Conservation (phyloP, 2,329 filamentous ascomycete species). For the Neonectria coccinea region DNA sequence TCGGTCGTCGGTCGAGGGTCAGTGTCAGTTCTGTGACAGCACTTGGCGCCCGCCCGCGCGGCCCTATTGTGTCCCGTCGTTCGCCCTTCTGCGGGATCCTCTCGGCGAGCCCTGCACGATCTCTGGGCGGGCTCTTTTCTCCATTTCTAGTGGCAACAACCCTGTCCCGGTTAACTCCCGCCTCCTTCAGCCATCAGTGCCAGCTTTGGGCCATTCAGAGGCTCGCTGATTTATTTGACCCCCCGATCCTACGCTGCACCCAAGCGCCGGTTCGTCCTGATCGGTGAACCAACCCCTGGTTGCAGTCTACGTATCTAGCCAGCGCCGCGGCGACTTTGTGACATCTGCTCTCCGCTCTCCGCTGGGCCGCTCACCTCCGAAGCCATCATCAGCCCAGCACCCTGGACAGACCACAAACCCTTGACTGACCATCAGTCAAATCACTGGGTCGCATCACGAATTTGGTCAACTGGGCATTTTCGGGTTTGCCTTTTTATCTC, state of each 20-base stretch:
- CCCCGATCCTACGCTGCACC: not conserved
- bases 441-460: conserved; percentile 12
- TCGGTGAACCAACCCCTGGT: not conserved
- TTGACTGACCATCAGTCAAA: conserved; percentile 11
- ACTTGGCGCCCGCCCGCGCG: not conserved
- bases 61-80: not conserved
- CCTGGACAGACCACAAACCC: conserved; percentile 3
- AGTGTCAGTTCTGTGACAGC: too few relatives aligned
- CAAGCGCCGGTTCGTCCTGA: not conserved
- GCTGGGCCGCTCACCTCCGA: conserved; percentile 27
- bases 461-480: not conserved
- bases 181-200: not conserved
- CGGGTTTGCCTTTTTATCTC: not conserved
- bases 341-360: conserved; percentile 15
- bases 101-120: conserved; percentile 15
- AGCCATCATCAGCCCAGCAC: conserved; percentile 4
- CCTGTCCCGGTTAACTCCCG: not conserved
- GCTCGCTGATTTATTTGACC: not conserved
- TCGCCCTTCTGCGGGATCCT: not conserved
- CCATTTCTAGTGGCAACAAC: conserved; percentile 2
- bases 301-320: not conserved
- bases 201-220: conserved; percentile 19
- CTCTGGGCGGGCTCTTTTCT: not conserved
- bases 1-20: too few relatives aligned
- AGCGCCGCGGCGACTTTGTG: not conserved